Base-by-base conservation (phyloP, 805 yeast genomes). In the Cyberlindnera mississippiensis region DNA sequence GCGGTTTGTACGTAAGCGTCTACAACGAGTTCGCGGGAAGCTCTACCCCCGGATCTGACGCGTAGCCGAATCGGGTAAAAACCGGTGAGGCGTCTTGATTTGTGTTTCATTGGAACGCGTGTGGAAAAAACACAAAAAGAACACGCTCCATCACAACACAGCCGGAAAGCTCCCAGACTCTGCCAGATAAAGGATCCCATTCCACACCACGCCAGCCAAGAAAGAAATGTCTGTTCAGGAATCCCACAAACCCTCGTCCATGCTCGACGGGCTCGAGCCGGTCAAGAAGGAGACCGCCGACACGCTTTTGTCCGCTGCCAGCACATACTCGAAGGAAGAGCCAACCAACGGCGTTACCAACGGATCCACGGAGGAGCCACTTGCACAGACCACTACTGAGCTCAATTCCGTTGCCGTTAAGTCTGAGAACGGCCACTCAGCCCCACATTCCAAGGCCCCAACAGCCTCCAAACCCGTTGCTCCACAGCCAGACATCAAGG, bases 401-500 rank as follows among this genome's bases (percentile, higher is more conserved):
- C 39, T 14, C 32, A 40, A 35, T 14, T 12, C 42, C 12, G 28
- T 40, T 22, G 19, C 30, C 15, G 27, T 41, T 35, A 41, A 42
- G 40, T 33, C 35, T 13, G 45, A 45, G 36, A 41, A 32, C 19
- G 38, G 33, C 17, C 15, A 35, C 17, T 8, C 32, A 4, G 26
- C 19, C 13, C 22, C 45, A 37, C 41, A 35, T 28, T 28, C 42
- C 38, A 39, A 18, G 37, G 39, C 36, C 27, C 44, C 45, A 17
- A 15, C 27, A 3, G 20, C 31, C 14, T 22, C 46, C n/a, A 34
- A 34, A 32, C 34, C 46, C 20, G 16, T 38, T 4, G 51, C 60
- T n/a, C 54, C 63, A 33, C 67, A 62, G 40, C 66, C 69, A 17
- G 71, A 68, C 37, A 54, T 70, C 47, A 82, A 83, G 55, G 71